These are phyloP conservation scores for Penicillium longicatenatum DNA, from an alignment of 495 filamentous ascomycete species.

Conservation along the genomic window DNA sequence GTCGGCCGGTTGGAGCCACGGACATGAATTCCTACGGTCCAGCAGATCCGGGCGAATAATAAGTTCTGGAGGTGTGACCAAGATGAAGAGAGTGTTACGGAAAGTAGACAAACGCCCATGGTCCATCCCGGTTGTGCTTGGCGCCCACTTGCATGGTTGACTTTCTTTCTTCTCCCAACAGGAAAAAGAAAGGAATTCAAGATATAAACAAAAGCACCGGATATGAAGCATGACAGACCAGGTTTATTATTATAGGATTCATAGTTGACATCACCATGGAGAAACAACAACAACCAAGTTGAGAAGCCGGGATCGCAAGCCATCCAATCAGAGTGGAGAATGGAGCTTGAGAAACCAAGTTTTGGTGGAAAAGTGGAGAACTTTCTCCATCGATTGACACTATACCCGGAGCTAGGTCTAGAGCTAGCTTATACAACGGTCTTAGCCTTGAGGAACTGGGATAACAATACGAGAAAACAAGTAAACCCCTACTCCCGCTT, in stretches of 20 bases:
- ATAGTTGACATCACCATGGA: slow-evolving; percentile 17
- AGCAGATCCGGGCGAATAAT: slow-evolving; percentile 34
- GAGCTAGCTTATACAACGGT: too few relatives aligned
- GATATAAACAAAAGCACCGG: neutral
- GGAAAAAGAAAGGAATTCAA: neutral
- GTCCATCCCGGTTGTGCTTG: neutral
- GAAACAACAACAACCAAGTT: slow-evolving; percentile 2
- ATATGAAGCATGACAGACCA: neutral
- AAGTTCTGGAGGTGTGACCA: slow-evolving; percentile 15
- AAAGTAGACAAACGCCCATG: slow-evolving; percentile 8
- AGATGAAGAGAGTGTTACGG: neutral
- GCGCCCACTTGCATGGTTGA: neutral
- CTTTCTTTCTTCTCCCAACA: neutral
- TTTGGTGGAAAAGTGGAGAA: neutral
- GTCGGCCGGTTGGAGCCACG: slow-evolving; percentile 27
- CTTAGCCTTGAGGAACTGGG: too few relatives aligned
- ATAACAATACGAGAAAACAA: neutral
- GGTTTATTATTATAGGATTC: neutral
- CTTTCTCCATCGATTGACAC: too few relatives aligned
- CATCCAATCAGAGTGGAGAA: slow-evolving; percentile 18
- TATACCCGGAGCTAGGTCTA: too few relatives aligned
- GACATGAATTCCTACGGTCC: slow-evolving; percentile 36
- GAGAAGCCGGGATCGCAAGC: slow-evolving; percentile 21
- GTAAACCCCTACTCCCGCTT: slow-evolving; percentile 4
- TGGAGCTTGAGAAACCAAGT: neutral